Conservation (phyloP, 495 filamentous ascomycete genomes). For the Hyaloscypha finlandica region DNA sequence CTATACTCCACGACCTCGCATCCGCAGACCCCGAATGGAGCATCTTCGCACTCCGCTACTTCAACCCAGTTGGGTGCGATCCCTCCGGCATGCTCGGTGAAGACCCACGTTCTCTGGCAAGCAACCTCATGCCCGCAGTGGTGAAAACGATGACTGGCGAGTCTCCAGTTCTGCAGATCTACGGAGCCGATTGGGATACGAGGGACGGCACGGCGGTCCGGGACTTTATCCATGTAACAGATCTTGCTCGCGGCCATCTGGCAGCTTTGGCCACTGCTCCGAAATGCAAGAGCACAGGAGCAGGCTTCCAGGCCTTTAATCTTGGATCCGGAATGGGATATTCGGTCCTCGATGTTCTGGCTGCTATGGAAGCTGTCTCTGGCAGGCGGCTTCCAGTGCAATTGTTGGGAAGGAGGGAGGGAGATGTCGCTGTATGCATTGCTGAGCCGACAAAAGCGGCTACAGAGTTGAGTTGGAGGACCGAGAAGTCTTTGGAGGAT, state of each 20-base stretch:
- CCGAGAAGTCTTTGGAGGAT: not conserved
- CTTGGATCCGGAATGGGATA: conserved; percentile 53
- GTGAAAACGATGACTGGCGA: conserved; percentile 58
- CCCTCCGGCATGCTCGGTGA: conserved; percentile 62
- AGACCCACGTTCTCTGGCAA: conserved; percentile 58
- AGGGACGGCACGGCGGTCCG: conserved; percentile 73
- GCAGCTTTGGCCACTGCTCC: conserved; percentile 44
- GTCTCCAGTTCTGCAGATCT: conserved; percentile 54
- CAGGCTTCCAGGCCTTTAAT: conserved; percentile 56
- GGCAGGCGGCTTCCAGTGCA: conserved; percentile 26
- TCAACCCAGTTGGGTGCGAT: conserved; percentile 62
- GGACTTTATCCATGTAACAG: conserved; percentile 65
- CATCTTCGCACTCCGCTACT: conserved; percentile 40
- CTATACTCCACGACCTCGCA: conserved; percentile 63
- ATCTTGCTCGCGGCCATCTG: conserved; percentile 66
- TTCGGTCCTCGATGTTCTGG: conserved; percentile 53
- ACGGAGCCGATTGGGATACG: conserved; percentile 64
- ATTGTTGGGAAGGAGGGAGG: conserved; percentile 27
- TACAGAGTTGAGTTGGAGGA: conserved; percentile 33
- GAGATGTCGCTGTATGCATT: conserved; percentile 35
- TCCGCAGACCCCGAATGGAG: conserved; percentile 59
- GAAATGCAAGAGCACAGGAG: not conserved
- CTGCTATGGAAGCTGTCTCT: conserved; percentile 36
- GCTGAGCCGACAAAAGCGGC: conserved; percentile 32
- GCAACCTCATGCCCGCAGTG: conserved; percentile 63